Percentiles rank a stretch among this genome's conserved stretches.
These are phyloP conservation scores for Tuber aestivum DNA, from an alignment of 495 filamentous ascomycete genomes.

Conservation along the genomic window DNA sequence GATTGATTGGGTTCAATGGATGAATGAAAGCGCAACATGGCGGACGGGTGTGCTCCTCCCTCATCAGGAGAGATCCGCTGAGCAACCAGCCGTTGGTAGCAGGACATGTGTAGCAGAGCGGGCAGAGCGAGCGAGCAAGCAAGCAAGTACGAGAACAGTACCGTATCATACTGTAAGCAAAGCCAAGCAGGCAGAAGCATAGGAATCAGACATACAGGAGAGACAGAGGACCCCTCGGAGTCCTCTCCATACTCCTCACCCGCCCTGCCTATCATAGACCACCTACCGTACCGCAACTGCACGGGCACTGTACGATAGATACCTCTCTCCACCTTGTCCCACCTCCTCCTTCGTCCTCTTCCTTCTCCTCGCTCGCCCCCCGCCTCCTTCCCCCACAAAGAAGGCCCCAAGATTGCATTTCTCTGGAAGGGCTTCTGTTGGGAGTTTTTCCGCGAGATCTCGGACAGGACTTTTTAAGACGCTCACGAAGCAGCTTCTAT, in stretches of 20 bases:
- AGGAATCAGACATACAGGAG: constrained; percentile 3
- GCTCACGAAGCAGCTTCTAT: background rate
- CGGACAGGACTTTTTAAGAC: background rate
- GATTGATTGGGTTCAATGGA: background rate
- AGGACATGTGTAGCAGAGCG: background rate
- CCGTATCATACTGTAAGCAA: background rate
- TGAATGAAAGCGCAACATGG: background rate
- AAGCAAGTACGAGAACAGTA: background rate
- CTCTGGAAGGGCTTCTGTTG: background rate
- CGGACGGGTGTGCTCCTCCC: constrained; percentile 25
- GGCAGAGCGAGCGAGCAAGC: background rate
- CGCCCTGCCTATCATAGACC: background rate
- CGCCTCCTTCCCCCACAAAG: background rate
- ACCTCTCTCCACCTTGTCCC: background rate
- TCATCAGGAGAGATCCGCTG: constrained; percentile 29
- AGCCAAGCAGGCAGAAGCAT: constrained; percentile 4
- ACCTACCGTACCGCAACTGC: background rate
- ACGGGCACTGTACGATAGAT: too few species aligned
- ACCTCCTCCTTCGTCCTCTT: background rate
- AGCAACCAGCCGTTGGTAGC: constrained; percentile 2
- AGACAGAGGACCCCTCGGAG: constrained; percentile 1
- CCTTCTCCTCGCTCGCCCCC: background rate
- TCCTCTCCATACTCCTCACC: background rate
- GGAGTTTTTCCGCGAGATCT: background rate
- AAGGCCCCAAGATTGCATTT: background rate